Conservation (phyloP, 169 alveolate genomes). For the Besnoitia besnoiti region DNA sequence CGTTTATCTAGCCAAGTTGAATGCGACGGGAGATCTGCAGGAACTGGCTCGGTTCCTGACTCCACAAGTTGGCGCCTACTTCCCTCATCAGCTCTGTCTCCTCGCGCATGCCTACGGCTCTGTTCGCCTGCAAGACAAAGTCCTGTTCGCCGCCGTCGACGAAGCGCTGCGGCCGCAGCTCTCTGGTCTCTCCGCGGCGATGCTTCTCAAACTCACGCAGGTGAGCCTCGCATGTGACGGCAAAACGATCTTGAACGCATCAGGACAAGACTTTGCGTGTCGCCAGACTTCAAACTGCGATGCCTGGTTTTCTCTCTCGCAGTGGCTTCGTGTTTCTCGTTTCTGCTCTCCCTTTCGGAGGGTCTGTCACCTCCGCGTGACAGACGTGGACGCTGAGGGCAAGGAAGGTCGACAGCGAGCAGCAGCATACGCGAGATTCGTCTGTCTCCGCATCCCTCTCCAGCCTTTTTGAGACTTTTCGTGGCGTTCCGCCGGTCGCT, state of each 20-base stretch:
- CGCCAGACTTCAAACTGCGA: too few species aligned
- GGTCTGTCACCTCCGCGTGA: too few species aligned
- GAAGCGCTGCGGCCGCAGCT: constrained; percentile 43
- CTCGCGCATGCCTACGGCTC: constrained; percentile 76
- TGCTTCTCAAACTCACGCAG: constrained; percentile 39
- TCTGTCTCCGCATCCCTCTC: too few species aligned
- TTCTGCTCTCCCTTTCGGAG: neutral
- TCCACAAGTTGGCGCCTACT: constrained; percentile 71
- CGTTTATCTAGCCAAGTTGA: constrained; percentile 75
- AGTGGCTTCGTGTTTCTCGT: neutral
- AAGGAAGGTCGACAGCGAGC: too few species aligned
- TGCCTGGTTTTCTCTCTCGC: neutral
- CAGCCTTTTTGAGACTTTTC: too few species aligned
- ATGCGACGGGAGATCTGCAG: constrained; percentile 80
- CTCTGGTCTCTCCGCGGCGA: constrained; percentile 35
- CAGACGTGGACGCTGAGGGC: neutral
- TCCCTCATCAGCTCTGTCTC: constrained; percentile 78
- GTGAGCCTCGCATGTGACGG: too few species aligned
- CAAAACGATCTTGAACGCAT: too few species aligned
- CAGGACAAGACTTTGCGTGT: too few species aligned
- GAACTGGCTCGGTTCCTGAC: constrained; percentile 71
- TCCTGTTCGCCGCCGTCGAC: constrained; percentile 70
- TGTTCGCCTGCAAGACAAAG: constrained; percentile 78
- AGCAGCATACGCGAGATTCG: too few species aligned
- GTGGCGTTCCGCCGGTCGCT: too few species aligned